A percentile compares a stretch with the other conserved stretches of the same genome.
These are phyloP conservation scores for Styphnolobium japonicum DNA, from an alignment of 306 rosid species.

Conservation along the genomic window DNA sequence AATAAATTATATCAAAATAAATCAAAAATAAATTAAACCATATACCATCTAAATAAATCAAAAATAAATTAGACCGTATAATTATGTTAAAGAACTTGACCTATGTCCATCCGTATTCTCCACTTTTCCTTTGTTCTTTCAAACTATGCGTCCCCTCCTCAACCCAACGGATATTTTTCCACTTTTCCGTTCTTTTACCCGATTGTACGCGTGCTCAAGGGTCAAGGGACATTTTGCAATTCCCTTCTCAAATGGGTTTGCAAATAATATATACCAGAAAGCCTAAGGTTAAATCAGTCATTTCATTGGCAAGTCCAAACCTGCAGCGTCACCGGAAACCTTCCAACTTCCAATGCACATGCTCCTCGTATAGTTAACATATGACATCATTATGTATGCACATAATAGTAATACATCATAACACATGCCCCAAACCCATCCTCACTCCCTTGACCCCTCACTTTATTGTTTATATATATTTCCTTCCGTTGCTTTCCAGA, in stretches of 20 bases:
- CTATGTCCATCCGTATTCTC: no score
- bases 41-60: no score
- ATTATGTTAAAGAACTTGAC: no score
- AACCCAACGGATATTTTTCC: neutral
- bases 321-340: constrained; percentile 17
- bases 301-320: no score
- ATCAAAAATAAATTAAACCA: no score
- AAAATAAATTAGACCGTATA: no score
- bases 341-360: neutral
- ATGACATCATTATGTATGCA: neutral
- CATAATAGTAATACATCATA: constrained; percentile 17
- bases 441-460: constrained; percentile 9
- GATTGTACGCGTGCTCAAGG: neutral
- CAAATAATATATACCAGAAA: no score
- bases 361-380: neutral
- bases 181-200: neutral
- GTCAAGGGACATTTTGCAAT: neutral
- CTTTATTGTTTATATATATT: constrained; percentile 34
- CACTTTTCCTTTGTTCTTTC: neutral
- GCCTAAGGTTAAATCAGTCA: no score
- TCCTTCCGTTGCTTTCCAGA: neutral
- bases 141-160: neutral
- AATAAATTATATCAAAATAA: no score
- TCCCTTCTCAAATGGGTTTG: no score
- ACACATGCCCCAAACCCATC: neutral